Evolutionary conservation across 306 rosid genomes (phyloP).

Genomic region (Dalbergia oliveri): DNA sequence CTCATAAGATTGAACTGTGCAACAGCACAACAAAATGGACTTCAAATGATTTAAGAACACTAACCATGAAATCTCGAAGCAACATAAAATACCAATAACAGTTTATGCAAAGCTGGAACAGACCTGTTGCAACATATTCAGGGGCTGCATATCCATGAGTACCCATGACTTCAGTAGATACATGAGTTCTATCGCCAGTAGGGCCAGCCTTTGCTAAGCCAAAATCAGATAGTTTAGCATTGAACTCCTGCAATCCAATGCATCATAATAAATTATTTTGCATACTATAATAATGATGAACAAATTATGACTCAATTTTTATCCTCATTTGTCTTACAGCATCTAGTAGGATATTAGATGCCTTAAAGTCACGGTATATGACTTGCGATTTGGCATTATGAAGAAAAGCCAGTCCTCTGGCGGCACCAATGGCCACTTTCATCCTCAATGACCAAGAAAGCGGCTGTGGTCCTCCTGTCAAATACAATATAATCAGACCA

Average conservation of each 20-base stretch:
- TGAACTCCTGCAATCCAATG: slow-evolving; percentile 69
- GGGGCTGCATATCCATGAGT: slow-evolving; percentile 97
- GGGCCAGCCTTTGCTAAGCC: slow-evolving; percentile 93
- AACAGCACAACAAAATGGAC: slow-evolving; percentile 1
- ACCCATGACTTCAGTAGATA: slow-evolving; percentile 92
- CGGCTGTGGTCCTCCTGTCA: slow-evolving; percentile 87
- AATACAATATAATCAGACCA: slow-evolving; percentile 37
- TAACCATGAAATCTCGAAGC: not conserved
- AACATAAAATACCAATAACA: slow-evolving; percentile 55
- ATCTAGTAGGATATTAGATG: slow-evolving; percentile 84
- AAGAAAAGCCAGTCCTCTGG: slow-evolving; percentile 85
- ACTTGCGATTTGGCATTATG: slow-evolving; percentile 86
- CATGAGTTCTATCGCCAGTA: slow-evolving; percentile 95
- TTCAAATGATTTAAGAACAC: slow-evolving; percentile 13
- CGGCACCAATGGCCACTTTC: slow-evolving; percentile 92
- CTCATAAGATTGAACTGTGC: slow-evolving; percentile 28
- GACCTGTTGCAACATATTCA: slow-evolving; percentile 94
- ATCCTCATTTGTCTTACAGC: slow-evolving; percentile 58
- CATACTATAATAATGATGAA: not conserved
- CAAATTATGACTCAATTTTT: not conserved
- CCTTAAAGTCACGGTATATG: slow-evolving; percentile 93
- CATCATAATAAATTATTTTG: slow-evolving; percentile 30
- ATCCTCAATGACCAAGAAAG: slow-evolving; percentile 88
- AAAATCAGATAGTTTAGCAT: slow-evolving; percentile 88
- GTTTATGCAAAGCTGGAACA: slow-evolving; percentile 21